These are phyloP conservation scores for Glycine soja DNA, from an alignment of 306 rosid species.

Conservation along the genomic window DNA sequence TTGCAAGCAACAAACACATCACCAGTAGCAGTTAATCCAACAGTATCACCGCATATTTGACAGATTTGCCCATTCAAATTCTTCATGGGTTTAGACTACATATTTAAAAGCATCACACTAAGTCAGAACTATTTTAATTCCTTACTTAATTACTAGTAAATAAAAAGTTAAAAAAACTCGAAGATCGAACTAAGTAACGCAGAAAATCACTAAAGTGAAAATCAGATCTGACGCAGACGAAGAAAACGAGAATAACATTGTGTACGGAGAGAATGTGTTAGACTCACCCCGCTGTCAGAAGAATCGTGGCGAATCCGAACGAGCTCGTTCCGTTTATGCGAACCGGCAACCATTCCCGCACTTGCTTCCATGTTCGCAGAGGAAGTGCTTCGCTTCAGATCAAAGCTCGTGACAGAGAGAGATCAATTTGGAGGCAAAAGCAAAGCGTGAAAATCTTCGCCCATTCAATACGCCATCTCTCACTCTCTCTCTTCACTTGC, in stretches of 20 bases:
- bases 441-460: conserved; percentile 58
- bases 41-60: conserved; percentile 91
- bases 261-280: neutral
- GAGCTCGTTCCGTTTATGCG: conserved; percentile 93
- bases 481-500: conserved; percentile 37
- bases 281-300: conserved; percentile 82
- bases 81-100: conserved; percentile 88
- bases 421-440: conserved; percentile 37
- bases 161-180: neutral
- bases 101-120: neutral
- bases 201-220: neutral
- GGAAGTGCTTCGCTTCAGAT: conserved; percentile 36
- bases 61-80: conserved; percentile 81
- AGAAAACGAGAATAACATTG: conserved; percentile 38
- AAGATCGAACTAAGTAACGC: conserved; percentile 35
- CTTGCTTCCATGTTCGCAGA: conserved; percentile 74
- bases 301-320: conserved; percentile 96
- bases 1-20: conserved; percentile 96
- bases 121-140: conserved; percentile 25
- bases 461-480: conserved; percentile 67
- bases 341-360: conserved; percentile 95
- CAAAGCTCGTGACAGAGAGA: conserved; percentile 24
- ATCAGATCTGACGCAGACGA: conserved; percentile 49
- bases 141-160: neutral
- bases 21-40: conserved; percentile 75